These are phyloP conservation scores for Solanum chmielewskii DNA, from an alignment of 257 asterid genomes.

Conservation along the genomic window DNA sequence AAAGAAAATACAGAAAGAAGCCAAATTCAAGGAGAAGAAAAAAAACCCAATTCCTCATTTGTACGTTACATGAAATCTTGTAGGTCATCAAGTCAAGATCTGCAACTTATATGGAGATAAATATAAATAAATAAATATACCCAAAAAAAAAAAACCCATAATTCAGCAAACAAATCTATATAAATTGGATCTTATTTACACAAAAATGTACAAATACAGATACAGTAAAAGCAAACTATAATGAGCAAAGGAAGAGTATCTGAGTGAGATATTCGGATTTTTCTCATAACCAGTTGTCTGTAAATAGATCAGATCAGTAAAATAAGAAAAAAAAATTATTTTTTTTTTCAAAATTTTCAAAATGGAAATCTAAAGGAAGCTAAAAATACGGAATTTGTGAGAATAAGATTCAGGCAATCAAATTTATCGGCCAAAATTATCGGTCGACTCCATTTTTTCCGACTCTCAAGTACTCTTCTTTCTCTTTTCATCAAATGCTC, in stretches of 20 bases:
- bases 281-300: slow-evolving; percentile 40
- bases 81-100: slow-evolving; percentile 20
- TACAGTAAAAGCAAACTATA: not conserved
- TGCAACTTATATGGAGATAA: slow-evolving; percentile 26
- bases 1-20: not conserved
- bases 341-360: slow-evolving; percentile 16
- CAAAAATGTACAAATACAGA: not conserved
- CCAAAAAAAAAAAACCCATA: slow-evolving; percentile 2
- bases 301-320: slow-evolving; percentile 22
- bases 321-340: not conserved
- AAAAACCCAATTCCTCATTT: slow-evolving; percentile 11
- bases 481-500: not conserved
- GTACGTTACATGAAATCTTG: slow-evolving; percentile 20
- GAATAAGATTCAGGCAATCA: slow-evolving; percentile 5
- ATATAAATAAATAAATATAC: not conserved
- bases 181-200: not conserved
- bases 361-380: not conserved
- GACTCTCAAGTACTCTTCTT: slow-evolving; percentile 18
- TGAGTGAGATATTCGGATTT: slow-evolving; percentile 38
- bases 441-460: slow-evolving; percentile 34
- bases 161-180: slow-evolving; percentile 9
- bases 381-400: slow-evolving; percentile 9
- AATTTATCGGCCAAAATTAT: slow-evolving; percentile 49
- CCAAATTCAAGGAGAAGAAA: not conserved
- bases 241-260: slow-evolving; percentile 18